Base-by-base conservation (phyloP, 1,284 basidiomycete species). In the Papiliotrema flavescens region DNA sequence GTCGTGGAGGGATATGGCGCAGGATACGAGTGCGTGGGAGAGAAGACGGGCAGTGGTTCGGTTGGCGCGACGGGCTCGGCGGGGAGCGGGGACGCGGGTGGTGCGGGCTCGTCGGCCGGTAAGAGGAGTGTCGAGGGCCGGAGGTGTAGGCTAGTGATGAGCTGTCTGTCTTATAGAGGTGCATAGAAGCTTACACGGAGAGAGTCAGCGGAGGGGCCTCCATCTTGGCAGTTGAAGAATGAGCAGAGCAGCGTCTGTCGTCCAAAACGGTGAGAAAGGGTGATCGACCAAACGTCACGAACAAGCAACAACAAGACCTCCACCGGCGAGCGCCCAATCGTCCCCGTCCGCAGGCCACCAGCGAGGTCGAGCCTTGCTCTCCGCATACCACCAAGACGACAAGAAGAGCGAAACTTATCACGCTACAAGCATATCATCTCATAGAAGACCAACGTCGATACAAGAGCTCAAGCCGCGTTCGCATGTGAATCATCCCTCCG, bases 11-110 rank as follows among this genome's bases (percentile, higher is more conserved):
- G 71, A 47, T 63, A 68, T 15, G 73, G 69, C 2, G 64, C 52
- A 4, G 70, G 62, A 45, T 73, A 70, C 49, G 70, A 69, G 24
- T 67, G 65, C 0, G 69, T 67, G 1, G 72, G 66, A 24, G 67
- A 70, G 44, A 74, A 61, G n/a, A 52, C 22, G 55, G 55, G 56
- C 26, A 46, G n/a, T 9, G 62, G 52, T 14, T 46, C 13, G 15
- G 63, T 50, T 6, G 63, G 51, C 24, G 56, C 41, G 20, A 37
- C 20, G 11, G 51, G 41, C 11, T 24, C 24, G 19, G 49, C 51
- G 17, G 59, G 41, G n/a, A 52, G 49, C 9, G 54, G 24, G 1
- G 51, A 40, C 17, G 51, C 36, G 6, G 44, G 22, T 1, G 51
- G 41, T 17, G 54, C 26, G 13, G 42, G 23, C 13, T 41, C 46